Conservation (phyloP, 176 grass and related monocot genomes). For the Guadua angustifolia region DNA sequence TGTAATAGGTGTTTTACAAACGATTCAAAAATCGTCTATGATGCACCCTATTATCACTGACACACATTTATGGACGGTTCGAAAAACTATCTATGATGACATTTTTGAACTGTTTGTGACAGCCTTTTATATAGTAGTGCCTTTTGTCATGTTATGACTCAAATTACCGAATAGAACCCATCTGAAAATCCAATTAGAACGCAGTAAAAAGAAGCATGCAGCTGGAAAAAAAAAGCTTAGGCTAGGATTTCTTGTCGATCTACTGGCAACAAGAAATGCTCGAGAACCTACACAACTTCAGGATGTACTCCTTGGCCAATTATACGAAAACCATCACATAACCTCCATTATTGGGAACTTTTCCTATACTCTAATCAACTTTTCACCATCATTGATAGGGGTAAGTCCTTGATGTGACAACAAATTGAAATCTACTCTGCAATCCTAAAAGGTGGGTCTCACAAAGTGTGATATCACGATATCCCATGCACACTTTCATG, state of each 20-base stretch:
- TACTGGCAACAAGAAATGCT: background rate
- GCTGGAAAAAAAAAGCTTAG: background rate
- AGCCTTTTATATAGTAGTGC: no score
- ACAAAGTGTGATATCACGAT: conserved; percentile 11
- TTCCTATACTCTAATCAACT: background rate
- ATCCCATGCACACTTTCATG: background rate
- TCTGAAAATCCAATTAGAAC: background rate
- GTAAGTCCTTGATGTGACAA: conserved; percentile 40
- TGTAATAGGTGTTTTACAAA: no score
- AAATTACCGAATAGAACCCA: background rate
- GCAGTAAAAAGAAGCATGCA: background rate
- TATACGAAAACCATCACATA: conserved; percentile 12
- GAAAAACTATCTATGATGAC: no score
- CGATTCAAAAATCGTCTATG: no score
- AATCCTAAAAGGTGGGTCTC: background rate
- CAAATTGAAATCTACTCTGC: conserved; percentile 25
- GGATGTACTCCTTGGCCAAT: no score
- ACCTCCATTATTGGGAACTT: conserved; percentile 20
- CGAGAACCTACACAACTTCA: background rate
- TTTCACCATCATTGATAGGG: conserved; percentile 9
- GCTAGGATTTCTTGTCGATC: background rate
- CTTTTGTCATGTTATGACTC: background rate
- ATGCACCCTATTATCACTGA: no score
- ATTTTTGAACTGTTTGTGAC: no score
- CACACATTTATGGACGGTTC: no score